Evolutionary conservation across 345 rosid genomes (phyloP), one percentile per base, ranked within the genome.

Genomic region (Gossypium herbaceum): DNA sequence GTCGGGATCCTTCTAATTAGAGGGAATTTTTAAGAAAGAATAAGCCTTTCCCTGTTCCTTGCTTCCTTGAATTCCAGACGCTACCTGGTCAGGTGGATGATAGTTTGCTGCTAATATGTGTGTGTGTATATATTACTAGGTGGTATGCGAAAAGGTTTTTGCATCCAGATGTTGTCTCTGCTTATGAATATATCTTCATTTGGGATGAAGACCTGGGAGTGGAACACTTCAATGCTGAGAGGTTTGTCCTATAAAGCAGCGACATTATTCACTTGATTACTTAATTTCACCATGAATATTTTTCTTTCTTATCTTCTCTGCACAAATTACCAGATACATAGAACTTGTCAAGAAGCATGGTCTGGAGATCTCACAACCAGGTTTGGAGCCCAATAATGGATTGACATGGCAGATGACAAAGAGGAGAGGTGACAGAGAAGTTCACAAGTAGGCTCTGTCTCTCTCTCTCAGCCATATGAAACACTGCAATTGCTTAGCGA

Each of bases 171-270:
- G 67, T 92, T 55, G 90, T 90, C 48, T 88, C 97, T 27, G 86
- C 93, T 48, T 94, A 91, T 75, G 98, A 94, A 75, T 92, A 88
- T 81, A 90, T 94, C 73, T 92, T 94, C 76, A 92, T 94, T 50
- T 94, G 98, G 98, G 98, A 94, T 79, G 98, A 94, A 84, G 97
- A 94, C 86, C 97, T 94, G 77, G 97, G 97, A 58, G 91, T 92
- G 54, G 97, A 92, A 73, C 97, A 94, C 79, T 94, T 92, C 75
- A 86, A 89, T 79, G 93, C 88, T 47, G 91, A 92, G 2, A 92
- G 88, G 98, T 91, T 77, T 78, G 73, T 61, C 45, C 20, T 51
- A 9, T 66, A 72, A 11, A 63, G 43, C 63, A 44, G 79, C 71
- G 17, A 13, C 72, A 12, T 68, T 15, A 47, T 22, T 52, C 72